Evolutionary conservation across 176 grass and related monocot genomes (phyloP), one percentile per base, ranked within the genome.

Genomic region (Tillandsia fasciculata): DNA sequence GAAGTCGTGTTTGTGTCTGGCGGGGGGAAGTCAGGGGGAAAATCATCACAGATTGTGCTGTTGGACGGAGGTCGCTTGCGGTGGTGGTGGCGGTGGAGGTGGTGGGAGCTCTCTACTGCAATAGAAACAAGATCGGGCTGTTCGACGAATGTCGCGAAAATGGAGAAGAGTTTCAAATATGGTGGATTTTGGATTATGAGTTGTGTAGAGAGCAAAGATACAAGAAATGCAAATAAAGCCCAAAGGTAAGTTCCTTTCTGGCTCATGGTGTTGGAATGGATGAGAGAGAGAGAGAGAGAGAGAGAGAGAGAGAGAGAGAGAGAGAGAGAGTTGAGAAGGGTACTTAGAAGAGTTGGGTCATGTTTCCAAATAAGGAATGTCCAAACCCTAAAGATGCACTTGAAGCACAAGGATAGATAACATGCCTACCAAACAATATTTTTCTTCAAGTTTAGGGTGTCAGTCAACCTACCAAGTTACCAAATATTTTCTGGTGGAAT

Each of bases 381-480:
- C 33, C 33, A 17, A 13, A 24, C 9, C 10, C 11, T 51, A 26
- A 4, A 22, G 75, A 65, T 79, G 64, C 49, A 65, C 79, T 76
- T 87, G 68, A 64, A 78, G 53, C 68, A 81, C 66, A 84, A 85
- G 76, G 72, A 69, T 90, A 79, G 69, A 79, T 82, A 63, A 81
- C 77, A 85, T 85, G 91, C 52, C 91, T 87, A 87, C 81, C 91
- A 96, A 87, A 96, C 70, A 83, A 90, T 53, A 65, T 73, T 63
- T 81, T 78, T 77, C 90, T 94, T 94, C 68, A 90, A 85, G 91
- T 49, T 64, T 76, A 73, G 70, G 73, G 80, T 83, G 28, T 64
- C 75, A 63, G 65, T 27, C 49, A 71, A 77, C 75, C 77, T 81
- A 74, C 76, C 82, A 80, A 76, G 29, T 51, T 61, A 20, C 33